phyloP scores from a whole-genome alignment of 257 asterid genomes.

The Echites panduratus region DNA sequence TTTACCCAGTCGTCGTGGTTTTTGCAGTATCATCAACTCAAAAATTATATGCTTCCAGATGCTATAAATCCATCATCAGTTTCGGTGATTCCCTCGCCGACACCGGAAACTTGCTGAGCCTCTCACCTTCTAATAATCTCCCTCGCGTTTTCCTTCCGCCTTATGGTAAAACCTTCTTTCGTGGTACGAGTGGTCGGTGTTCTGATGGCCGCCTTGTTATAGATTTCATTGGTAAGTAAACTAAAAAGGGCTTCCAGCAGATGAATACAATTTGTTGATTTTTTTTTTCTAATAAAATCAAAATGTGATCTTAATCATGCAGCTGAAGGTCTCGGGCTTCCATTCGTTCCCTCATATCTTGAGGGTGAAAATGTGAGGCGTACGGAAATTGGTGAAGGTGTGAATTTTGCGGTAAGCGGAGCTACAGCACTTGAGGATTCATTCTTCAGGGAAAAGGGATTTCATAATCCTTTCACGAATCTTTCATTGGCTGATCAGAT shows the following conservation, averaged over 20 bases:
- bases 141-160: slow-evolving; percentile 27
- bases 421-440: slow-evolving; percentile 33
- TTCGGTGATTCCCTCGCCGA: slow-evolving; percentile 61
- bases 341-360: slow-evolving; percentile 28
- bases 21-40: too few relatives aligned
- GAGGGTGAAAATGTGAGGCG: slow-evolving; percentile 6
- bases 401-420: slow-evolving; percentile 46
- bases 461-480: slow-evolving; percentile 15
- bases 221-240: slow-evolving; percentile 43
- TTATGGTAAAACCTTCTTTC: slow-evolving; percentile 51
- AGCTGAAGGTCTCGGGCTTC: slow-evolving; percentile 36
- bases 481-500: slow-evolving; percentile 32
- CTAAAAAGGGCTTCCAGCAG: too few relatives aligned
- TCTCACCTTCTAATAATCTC: slow-evolving; percentile 7
- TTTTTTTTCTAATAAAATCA: neutral
- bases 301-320: slow-evolving; percentile 3
- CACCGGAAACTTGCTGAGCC: slow-evolving; percentile 39
- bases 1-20: too few relatives aligned
- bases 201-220: slow-evolving; percentile 58
- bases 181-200: slow-evolving; percentile 45
- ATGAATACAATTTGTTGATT: neutral
- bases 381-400: slow-evolving; percentile 10
- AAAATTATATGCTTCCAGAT: neutral
- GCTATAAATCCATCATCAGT: slow-evolving; percentile 41
- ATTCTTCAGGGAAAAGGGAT: slow-evolving; percentile 23